phyloP scores from a whole-genome alignment of 495 filamentous ascomycete species.

The Penicillium canescens region DNA sequence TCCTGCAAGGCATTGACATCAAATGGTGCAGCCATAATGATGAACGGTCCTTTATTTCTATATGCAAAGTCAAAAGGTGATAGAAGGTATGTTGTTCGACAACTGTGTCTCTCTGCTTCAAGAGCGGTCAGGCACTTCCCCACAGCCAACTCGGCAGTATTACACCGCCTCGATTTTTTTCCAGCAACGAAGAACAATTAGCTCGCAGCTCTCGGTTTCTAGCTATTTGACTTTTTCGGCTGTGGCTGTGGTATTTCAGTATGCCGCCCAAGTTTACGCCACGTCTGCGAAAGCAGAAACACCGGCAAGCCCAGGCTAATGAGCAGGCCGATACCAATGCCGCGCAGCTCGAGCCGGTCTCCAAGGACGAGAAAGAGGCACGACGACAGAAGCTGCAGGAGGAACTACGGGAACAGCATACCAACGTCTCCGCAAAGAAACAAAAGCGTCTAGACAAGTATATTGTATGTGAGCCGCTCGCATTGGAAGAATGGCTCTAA shows the following conservation, averaged over 20 bases:
- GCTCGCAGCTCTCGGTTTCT: neutral
- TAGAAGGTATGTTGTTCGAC: slow-evolving; percentile 1
- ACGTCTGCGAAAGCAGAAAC: slow-evolving; percentile 75
- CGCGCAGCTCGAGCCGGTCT: slow-evolving; percentile 65
- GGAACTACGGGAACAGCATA: slow-evolving; percentile 57
- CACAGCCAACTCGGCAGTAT: slow-evolving; percentile 21
- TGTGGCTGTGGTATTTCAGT: slow-evolving; percentile 16
- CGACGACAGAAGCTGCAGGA: slow-evolving; percentile 68
- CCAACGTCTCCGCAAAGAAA: slow-evolving; percentile 88
- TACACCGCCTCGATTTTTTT: slow-evolving; percentile 32
- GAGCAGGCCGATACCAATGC: slow-evolving; percentile 66
- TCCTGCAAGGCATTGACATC: slow-evolving; percentile 34
- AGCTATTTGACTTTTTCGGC: slow-evolving; percentile 18
- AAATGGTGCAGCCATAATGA: slow-evolving; percentile 32
- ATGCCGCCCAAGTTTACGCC: slow-evolving; percentile 78
- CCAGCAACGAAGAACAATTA: slow-evolving; percentile 17
- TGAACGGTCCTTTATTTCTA: neutral
- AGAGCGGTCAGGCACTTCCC: slow-evolving; percentile 21
- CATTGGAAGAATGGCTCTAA: slow-evolving; percentile 15
- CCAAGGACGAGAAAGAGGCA: slow-evolving; percentile 66
- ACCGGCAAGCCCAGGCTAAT: slow-evolving; percentile 39
- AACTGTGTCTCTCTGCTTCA: slow-evolving; percentile 5
- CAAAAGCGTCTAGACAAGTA: slow-evolving; percentile 95
- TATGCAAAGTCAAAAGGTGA: neutral
- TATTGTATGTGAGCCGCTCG: slow-evolving; percentile 57